phyloP scores from a whole-genome alignment of 768 basidiomycete species.

The Boletus rufocinnamomeus region DNA sequence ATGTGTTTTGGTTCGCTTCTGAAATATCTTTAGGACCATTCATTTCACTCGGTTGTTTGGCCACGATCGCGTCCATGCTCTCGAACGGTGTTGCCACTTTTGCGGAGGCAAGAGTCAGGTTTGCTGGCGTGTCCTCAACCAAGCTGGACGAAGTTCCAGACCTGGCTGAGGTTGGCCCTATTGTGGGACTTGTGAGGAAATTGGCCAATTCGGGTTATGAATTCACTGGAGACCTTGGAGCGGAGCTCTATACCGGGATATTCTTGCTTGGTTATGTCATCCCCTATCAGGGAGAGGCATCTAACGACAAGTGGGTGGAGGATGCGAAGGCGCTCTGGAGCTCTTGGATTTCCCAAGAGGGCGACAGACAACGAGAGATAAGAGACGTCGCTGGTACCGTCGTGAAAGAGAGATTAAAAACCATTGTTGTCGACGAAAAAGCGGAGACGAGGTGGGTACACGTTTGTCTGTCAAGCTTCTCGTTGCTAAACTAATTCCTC shows the following conservation, averaged over 20 bases:
- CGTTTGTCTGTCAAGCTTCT: background rate
- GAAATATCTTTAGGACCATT: slow-evolving; percentile 19
- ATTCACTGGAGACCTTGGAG: slow-evolving; percentile 22
- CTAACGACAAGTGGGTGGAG: slow-evolving; percentile 13
- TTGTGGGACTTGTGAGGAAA: slow-evolving; percentile 16
- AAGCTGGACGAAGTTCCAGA: slow-evolving; percentile 2
- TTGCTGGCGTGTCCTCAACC: slow-evolving; percentile 12
- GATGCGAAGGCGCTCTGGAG: slow-evolving; percentile 37
- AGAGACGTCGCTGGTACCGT: slow-evolving; percentile 32
- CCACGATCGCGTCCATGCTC: slow-evolving; percentile 18
- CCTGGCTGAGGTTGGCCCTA: slow-evolving; percentile 1
- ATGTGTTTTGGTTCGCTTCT: background rate
- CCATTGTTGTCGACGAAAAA: slow-evolving; percentile 41
- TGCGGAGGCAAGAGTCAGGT: slow-evolving; percentile 16
- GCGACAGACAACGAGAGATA: slow-evolving; percentile 19
- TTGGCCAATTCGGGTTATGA: slow-evolving; percentile 23
- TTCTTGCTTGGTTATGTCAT: slow-evolving; percentile 29
- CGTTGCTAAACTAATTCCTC: background rate
- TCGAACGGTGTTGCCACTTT: slow-evolving; percentile 17
- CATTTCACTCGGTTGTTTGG: slow-evolving; percentile 23
- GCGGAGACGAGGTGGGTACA: slow-evolving; percentile 36
- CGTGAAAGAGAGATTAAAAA: slow-evolving; percentile 46
- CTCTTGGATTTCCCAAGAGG: slow-evolving; percentile 21
- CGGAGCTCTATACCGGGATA: slow-evolving; percentile 21
- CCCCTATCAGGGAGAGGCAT: slow-evolving; percentile 9